Evolutionary conservation across 139 green algal species (phyloP).

Genomic region (Chlorella ohadii): DNA sequence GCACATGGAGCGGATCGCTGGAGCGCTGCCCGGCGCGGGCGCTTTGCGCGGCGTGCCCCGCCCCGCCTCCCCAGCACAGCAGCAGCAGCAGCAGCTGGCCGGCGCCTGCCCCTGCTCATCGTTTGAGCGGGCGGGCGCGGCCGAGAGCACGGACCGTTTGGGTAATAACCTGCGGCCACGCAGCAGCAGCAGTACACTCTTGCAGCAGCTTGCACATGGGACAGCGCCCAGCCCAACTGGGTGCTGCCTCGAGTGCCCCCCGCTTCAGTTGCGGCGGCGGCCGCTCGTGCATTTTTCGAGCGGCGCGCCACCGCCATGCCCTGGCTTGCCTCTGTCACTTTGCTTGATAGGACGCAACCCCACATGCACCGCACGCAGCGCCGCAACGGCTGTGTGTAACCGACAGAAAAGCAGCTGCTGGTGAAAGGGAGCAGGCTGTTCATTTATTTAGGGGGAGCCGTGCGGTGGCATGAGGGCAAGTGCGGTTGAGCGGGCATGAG

Average conservation of each 20-base stretch:
- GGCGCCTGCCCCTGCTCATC: not conserved
- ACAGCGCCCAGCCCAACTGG: not conserved
- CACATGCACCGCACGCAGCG: not conserved
- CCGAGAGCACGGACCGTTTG: too few species aligned
- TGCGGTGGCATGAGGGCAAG: too few species aligned
- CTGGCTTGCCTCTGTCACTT: slow-evolving; percentile 5
- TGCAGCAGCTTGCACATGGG: not conserved
- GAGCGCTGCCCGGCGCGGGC: not conserved
- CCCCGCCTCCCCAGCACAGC: not conserved
- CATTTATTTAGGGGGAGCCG: too few species aligned
- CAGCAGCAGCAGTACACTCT: not conserved
- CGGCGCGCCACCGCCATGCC: not conserved
- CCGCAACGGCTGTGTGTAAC: slow-evolving; percentile 9
- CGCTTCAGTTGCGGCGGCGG: not conserved
- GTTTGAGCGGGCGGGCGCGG: not conserved
- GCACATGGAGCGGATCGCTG: not conserved
- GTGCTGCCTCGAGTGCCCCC: not conserved
- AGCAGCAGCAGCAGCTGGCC: slow-evolving; percentile 14
- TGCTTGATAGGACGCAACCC: not conserved
- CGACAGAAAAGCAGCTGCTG: not conserved
- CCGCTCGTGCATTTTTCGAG: not conserved
- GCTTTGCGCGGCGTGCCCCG: too few species aligned
- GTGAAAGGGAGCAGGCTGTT: not conserved
- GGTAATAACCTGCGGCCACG: too few species aligned
- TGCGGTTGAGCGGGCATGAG: too few species aligned